Evolutionary conservation across 352 stramenopile genomes (phyloP), one percentile per base, ranked within the genome.

Genomic region (Globisporangium nodosum): DNA sequence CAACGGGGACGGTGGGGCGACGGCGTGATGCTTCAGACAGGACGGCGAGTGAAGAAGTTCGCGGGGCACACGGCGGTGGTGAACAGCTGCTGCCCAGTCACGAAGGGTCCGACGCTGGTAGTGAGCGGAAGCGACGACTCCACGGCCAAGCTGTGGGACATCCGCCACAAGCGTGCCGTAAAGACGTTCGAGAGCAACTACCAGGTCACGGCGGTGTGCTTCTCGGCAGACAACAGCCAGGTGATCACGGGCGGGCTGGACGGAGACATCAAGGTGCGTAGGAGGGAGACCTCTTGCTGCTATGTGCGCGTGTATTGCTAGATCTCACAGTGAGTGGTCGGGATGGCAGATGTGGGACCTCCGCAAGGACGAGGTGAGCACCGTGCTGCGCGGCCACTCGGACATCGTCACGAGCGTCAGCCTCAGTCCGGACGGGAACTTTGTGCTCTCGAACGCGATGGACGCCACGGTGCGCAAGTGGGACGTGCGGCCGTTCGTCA

Each of bases 401-500:
- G 92, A 99, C 68, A 98, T 96, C 48, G 85, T 99, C 35, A 98
- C 94, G 33, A 93, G 86, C 60, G 69, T 99, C n/a, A 79, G 81
- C 62, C 70, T 99, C 3, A 97, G 94, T 74, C 93, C 93, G 3
- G 90, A 98, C 69, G 90, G 92, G 47, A 97, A 81, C 56, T 89
- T 91, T 59, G 62, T 98, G 54, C 78, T 99, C 35, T 97, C 87
- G 20, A 98, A 98, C 69, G 88, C 81, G 15, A 98, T 98, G 94
- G 96, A 99, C 76, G 80, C 76, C 24, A 96, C 84, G 0, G 63
- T 98, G 46, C 76, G 82, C 54, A 88, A 87, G 59, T 99, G 94
- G 94, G 94, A 99, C 68, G 78, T 98, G 56, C 83, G 91, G 12
- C 91, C 94, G 12, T 98, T 91, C 53, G 79, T 88, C n/a, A 71